phyloP scores from a whole-genome alignment of 2,329 filamentous ascomycete species.

The Grosmannia huntii region DNA sequence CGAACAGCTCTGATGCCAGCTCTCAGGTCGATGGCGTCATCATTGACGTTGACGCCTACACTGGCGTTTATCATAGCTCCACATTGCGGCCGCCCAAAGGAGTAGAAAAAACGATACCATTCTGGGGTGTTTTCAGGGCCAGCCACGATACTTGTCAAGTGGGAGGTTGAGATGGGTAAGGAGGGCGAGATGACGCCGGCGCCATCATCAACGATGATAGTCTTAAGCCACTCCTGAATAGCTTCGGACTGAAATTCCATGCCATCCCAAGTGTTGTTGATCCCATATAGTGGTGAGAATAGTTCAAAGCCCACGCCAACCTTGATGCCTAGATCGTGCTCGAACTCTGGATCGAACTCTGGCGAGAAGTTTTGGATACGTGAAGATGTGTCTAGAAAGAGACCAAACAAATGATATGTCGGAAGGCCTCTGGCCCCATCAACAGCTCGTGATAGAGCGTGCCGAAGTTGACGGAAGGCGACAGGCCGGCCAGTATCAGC shows the following conservation, averaged over 20 bases:
- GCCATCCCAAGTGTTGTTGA: slow-evolving; percentile 1
- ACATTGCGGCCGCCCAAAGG: not conserved
- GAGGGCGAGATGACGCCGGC: not conserved
- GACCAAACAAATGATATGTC: not conserved
- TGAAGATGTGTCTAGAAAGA: slow-evolving; percentile 1
- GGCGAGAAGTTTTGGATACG: not conserved
- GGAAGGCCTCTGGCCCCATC: not conserved
- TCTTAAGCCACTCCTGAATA: not conserved
- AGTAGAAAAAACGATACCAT: slow-evolving; percentile 1
- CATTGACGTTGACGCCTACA: not conserved
- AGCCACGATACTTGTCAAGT: not conserved
- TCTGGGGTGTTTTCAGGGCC: not conserved
- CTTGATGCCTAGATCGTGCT: not conserved
- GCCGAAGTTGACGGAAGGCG: not conserved
- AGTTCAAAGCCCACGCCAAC: not conserved
- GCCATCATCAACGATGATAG: not conserved
- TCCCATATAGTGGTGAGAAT: not conserved
- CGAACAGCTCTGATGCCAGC: not conserved
- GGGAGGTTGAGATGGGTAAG: not conserved
- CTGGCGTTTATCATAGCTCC: not conserved
- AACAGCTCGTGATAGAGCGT: not conserved
- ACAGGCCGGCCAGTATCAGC: not conserved
- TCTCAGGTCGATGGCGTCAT: not conserved
- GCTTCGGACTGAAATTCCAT: not conserved
- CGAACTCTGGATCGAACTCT: not conserved